Conservation (phyloP, 257 asterid genomes). For the Thymus mandschuricus region DNA sequence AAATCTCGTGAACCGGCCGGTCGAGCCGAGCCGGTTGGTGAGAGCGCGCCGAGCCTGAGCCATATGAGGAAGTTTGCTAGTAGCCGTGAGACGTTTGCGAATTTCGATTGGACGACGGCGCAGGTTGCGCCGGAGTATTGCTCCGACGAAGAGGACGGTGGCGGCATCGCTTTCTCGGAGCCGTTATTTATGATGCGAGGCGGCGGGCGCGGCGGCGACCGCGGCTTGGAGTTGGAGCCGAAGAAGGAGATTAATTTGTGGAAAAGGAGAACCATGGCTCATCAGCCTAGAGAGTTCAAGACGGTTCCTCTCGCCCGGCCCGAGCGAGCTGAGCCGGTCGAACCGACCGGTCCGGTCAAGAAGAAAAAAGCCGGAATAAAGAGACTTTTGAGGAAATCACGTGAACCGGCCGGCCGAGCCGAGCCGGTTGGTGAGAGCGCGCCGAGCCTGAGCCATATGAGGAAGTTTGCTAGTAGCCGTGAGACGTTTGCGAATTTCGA, state of each 20-base stretch:
- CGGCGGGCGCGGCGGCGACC: conserved; percentile 17
- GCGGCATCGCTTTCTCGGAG: conserved; percentile 65
- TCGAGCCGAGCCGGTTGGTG: conserved; percentile 19
- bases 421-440: conserved; percentile 25
- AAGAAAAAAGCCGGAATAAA: conserved; percentile 14
- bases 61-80: conserved; percentile 74
- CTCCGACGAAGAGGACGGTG: conserved; percentile 54
- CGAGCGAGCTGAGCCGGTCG: background rate
- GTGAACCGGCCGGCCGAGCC: conserved; percentile 7
- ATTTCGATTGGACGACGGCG: conserved; percentile 69
- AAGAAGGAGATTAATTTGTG: conserved; percentile 82
- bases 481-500: conserved; percentile 69
- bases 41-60: conserved; percentile 44
- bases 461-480: conserved; percentile 75
- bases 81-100: conserved; percentile 65
- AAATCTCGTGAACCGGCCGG: conserved; percentile 27
- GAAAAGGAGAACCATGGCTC: conserved; percentile 83
- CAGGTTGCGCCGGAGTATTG: conserved; percentile 57
- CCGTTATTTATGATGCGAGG: conserved; percentile 42
- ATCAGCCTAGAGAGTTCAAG: conserved; percentile 28
- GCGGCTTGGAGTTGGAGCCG: conserved; percentile 56
- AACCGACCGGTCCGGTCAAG: conserved; percentile 7
- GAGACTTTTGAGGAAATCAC: conserved; percentile 34
- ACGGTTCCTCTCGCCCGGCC: conserved; percentile 17
- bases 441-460: conserved; percentile 57